Percentiles rank a stretch among this genome's conserved stretches.
These are phyloP conservation scores for Phanerochaete sordida DNA, from an alignment of 768 basidiomycete species.

Conservation along the genomic window DNA sequence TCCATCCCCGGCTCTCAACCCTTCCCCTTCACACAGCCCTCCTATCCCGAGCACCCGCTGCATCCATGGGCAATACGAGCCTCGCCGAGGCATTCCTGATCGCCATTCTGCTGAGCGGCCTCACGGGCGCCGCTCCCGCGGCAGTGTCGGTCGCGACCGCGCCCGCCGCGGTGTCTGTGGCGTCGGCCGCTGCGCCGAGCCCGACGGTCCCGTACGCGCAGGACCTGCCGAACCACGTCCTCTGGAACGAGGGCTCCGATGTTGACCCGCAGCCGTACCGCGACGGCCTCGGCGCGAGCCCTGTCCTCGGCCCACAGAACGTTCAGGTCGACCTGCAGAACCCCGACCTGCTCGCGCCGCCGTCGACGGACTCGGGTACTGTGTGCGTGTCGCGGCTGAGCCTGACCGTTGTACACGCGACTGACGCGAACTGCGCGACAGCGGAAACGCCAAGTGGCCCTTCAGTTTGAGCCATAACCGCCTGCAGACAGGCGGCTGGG, in stretches of 20 bases:
- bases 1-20: too few species aligned
- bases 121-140: conserved; percentile 19
- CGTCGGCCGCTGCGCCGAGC: conserved; percentile 3
- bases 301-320: conserved; percentile 29
- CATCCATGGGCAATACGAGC: conserved; percentile 7
- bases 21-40: neutral
- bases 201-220: conserved; percentile 11
- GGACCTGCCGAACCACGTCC: conserved; percentile 11
- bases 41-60: too few species aligned
- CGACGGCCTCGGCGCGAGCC: conserved; percentile 17
- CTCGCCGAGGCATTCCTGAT: conserved; percentile 19
- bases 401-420: neutral
- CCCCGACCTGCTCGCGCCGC: conserved; percentile 29
- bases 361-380: conserved; percentile 30
- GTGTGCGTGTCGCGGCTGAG: conserved; percentile 19
- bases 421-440: conserved; percentile 2
- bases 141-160: conserved; percentile 19
- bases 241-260: conserved; percentile 6
- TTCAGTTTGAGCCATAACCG: conserved; percentile 32
- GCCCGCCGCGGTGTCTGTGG: conserved; percentile 17
- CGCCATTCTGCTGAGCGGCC: conserved; percentile 16
- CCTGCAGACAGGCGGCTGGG: conserved; percentile 34
- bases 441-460: conserved; percentile 30
- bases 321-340: conserved; percentile 29
- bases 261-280: conserved; percentile 15